Base-by-base conservation (phyloP, 352 stramenopile species). In the Globisporangium emineosum region DNA sequence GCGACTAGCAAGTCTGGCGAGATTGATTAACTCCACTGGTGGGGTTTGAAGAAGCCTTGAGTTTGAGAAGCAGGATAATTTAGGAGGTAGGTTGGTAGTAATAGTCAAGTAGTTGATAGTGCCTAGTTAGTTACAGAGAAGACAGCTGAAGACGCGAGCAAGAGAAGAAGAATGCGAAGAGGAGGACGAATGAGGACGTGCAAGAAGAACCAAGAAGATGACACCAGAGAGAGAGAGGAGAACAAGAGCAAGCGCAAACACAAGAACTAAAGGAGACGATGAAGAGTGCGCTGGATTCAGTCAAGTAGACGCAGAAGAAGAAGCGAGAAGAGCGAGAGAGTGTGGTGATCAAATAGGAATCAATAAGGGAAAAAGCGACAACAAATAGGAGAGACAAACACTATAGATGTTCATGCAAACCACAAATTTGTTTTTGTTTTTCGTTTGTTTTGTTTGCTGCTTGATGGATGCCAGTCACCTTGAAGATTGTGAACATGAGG, bases 101-200 rank as follows among this genome's bases (percentile, higher is more conserved):
- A 62, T 62, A 62, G 57, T 62, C 57, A 33, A 62, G 57, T 62
- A 62, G 57, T 43, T 62, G 45, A 62, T 62, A 62, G 57, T 62
- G 57, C 57, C 37, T 62, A 62, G 57, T 62, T 62, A 62, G 57
- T 50, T 53, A 45, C 52, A 40, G 52, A 45, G 52, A 58, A 58
- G 52, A 62, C 42, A 62, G 57, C 57, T n/a, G 57, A 54, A 53
- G 40, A 62, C 13, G 56, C 23, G 4, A 62, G 15, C 21, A 12
- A 60, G 33, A 5, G 30, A 49, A 21, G 10, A 17, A 53, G 37
- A 32, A 35, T 13, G 33, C 52, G 37, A 40, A 56, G 49, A 54
- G 3, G 50, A 56, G 12, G 21, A 35, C 49, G 19, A 42, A 13
- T 5, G 47, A 55, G 21, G 25, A 21, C 6, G 25, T 21, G 21